Evolutionary conservation across 495 filamentous ascomycete species (phyloP).

Genomic region (Alectoria sarmentosa): DNA sequence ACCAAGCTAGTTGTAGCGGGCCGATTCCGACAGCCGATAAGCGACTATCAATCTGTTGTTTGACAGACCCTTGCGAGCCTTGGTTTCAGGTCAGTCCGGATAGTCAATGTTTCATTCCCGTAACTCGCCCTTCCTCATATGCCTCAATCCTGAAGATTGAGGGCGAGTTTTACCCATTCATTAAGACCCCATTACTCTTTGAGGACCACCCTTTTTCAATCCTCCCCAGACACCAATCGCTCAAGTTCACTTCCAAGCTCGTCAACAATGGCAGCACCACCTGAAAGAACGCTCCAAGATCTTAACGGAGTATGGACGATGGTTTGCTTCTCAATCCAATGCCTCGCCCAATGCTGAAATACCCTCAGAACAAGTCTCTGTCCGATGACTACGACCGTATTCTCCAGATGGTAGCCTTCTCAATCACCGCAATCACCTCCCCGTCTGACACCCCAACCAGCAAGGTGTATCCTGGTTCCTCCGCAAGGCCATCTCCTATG

Average conservation of each 20-base stretch:
- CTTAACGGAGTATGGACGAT: constrained; percentile 73
- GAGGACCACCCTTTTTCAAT: constrained; percentile 18
- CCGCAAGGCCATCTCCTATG: constrained; percentile 66
- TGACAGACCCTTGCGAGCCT: too few relatives aligned
- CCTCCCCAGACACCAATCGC: too few relatives aligned
- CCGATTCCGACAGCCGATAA: too few relatives aligned
- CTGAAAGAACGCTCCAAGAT: constrained; percentile 61
- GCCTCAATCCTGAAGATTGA: background rate
- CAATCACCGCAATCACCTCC: background rate
- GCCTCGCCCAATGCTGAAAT: constrained; percentile 12
- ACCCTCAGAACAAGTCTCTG: constrained; percentile 64
- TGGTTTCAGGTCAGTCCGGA: too few relatives aligned
- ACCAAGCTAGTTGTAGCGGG: too few relatives aligned
- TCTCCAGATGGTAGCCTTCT: constrained; percentile 51
- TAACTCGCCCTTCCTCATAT: too few relatives aligned
- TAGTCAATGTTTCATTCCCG: too few relatives aligned
- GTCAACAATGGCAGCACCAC: constrained; percentile 74
- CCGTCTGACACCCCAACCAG: constrained; percentile 29
- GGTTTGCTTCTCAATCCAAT: constrained; percentile 42
- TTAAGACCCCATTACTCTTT: too few relatives aligned
- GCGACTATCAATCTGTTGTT: too few relatives aligned
- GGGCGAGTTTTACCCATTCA: too few relatives aligned
- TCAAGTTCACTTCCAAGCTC: too few relatives aligned
- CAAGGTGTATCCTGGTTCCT: constrained; percentile 80
- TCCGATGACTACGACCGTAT: constrained; percentile 65